Conservation (phyloP, 2,329 filamentous ascomycete species). For the Aspergillus cejpii region DNA sequence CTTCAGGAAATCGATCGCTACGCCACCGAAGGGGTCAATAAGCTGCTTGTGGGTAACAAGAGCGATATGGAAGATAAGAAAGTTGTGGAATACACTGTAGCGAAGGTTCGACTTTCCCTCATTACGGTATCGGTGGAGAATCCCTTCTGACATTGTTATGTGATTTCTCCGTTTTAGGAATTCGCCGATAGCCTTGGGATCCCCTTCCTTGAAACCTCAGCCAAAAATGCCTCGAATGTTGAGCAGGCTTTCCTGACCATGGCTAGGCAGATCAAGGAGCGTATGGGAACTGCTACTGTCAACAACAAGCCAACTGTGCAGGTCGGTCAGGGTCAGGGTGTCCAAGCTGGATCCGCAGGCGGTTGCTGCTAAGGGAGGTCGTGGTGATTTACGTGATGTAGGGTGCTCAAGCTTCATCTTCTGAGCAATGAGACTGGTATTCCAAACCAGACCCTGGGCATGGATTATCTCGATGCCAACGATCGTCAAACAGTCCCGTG, state of each 20-base stretch:
- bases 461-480: not conserved
- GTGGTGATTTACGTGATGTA: slow-evolving; percentile 20
- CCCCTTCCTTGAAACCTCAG: slow-evolving; percentile 98
- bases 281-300: slow-evolving; percentile 94
- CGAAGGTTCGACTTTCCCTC: slow-evolving; percentile 67
- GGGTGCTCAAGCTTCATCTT: slow-evolving; percentile 15
- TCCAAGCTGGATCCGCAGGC: slow-evolving; percentile 76
- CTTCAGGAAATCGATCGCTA: slow-evolving; percentile 99
- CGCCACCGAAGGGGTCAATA: slow-evolving; percentile 98
- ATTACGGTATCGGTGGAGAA: not conserved
- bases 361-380: slow-evolving; percentile 72
- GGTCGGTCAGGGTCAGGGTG: slow-evolving; percentile 88
- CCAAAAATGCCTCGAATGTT: slow-evolving; percentile 99
- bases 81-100: slow-evolving; percentile 98
- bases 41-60: slow-evolving; percentile 99
- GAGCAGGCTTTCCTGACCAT: slow-evolving; percentile 99
- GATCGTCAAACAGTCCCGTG: not conserved
- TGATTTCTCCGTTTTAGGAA: slow-evolving; percentile 55
- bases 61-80: slow-evolving; percentile 99
- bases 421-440: slow-evolving; percentile 4
- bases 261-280: slow-evolving; percentile 99
- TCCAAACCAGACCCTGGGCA: not conserved
- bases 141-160: slow-evolving; percentile 8
- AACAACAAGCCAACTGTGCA: slow-evolving; percentile 99
- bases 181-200: slow-evolving; percentile 98